Conservation (phyloP, 306 rosid species). For the Cotoneaster glaucophyllus region DNA sequence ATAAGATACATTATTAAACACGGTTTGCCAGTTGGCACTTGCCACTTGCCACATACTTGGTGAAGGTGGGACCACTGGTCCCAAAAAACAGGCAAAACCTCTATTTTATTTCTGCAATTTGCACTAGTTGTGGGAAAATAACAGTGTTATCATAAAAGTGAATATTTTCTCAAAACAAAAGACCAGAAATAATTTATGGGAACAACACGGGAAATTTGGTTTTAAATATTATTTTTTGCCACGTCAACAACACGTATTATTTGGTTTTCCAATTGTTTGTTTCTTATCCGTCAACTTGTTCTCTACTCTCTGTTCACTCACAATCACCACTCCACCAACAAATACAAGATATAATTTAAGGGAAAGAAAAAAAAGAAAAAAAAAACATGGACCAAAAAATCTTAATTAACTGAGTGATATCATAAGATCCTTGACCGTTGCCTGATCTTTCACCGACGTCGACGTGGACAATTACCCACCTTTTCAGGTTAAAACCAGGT, state of each 20-base stretch:
- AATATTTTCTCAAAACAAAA: neutral
- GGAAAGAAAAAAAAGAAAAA: neutral
- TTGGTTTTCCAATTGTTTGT: neutral
- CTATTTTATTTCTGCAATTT: neutral
- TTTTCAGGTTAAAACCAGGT: conserved; percentile 38
- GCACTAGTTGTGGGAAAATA: neutral
- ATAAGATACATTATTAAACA: neutral
- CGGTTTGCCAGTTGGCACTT: neutral
- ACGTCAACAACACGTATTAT: conserved; percentile 18
- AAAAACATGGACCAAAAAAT: neutral
- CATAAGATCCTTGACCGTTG: conserved; percentile 24
- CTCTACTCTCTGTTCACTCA: conserved; percentile 23
- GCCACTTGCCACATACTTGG: neutral
- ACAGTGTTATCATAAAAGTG: neutral
- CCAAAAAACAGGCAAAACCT: neutral
- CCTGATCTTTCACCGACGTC: conserved; percentile 16
- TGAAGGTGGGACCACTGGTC: conserved; percentile 1
- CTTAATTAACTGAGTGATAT: neutral
- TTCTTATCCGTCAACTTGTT: conserved; percentile 10
- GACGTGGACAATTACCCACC: conserved; percentile 26
- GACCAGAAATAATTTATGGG: neutral
- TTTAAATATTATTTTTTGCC: neutral
- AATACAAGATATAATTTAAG: neutral
- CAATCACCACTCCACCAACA: neutral
- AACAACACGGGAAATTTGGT: neutral